A percentile compares a stretch with the other conserved stretches of the same genome.
These are phyloP conservation scores for Inga leiocalycina DNA, from an alignment of 306 rosid species.

Conservation along the genomic window DNA sequence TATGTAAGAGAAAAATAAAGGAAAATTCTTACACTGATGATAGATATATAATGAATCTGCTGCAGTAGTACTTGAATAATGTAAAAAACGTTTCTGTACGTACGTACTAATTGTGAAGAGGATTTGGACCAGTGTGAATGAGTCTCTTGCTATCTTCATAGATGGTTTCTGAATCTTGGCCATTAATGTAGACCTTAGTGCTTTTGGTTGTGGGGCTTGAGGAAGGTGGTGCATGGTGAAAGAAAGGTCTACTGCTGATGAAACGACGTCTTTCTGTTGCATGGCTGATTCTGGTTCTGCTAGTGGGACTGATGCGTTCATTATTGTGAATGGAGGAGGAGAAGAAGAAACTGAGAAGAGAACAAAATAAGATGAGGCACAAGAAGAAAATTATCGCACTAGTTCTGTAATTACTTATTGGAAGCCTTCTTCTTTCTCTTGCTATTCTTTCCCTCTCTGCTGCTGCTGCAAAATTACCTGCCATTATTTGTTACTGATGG, in stretches of 20 bases:
- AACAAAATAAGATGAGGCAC: constrained; percentile 60
- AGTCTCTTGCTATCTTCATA: constrained; percentile 67
- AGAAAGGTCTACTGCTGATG: constrained; percentile 37
- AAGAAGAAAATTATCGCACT: constrained; percentile 48
- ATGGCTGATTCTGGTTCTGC: neutral
- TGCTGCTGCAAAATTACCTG: constrained; percentile 48
- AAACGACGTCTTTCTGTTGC: constrained; percentile 34
- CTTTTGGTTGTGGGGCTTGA: constrained; percentile 20
- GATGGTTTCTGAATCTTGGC: constrained; percentile 34
- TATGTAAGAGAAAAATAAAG: neutral
- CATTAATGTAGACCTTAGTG: neutral
- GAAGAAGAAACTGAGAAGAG: constrained; percentile 47
- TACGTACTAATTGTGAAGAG: constrained; percentile 61
- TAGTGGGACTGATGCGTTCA: neutral
- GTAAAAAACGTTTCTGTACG: neutral
- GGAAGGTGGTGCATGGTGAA: constrained; percentile 53
- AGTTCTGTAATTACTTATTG: constrained; percentile 6
- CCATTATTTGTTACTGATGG: constrained; percentile 48
- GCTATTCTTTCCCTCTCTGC: constrained; percentile 51
- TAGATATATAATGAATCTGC: neutral
- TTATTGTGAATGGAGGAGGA: constrained; percentile 31
- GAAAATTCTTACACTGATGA: constrained; percentile 29
- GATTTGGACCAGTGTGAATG: constrained; percentile 96
- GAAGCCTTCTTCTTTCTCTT: constrained; percentile 33
- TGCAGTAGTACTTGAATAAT: constrained; percentile 2